These are phyloP conservation scores for Geranomyces michiganensis DNA, from an alignment of 192 early-diverging fungal genomes.

Conservation along the genomic window DNA sequence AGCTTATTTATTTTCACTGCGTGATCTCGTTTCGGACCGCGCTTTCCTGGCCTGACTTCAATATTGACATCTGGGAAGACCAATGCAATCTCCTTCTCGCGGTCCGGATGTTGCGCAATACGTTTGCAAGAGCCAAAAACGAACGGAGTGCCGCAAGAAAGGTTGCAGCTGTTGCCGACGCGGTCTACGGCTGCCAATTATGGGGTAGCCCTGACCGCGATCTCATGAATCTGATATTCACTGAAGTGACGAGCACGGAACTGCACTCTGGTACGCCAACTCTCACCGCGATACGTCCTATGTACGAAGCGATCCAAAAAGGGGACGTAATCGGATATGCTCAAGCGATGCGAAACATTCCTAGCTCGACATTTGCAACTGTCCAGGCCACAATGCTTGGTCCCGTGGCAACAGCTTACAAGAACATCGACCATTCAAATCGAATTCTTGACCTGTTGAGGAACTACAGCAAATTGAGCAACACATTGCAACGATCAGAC, in stretches of 20 bases:
- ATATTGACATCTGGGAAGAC: not conserved
- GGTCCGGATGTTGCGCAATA: not conserved
- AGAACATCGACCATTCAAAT: not conserved
- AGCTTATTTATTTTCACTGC: slow-evolving; percentile 17
- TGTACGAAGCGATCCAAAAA: slow-evolving; percentile 8
- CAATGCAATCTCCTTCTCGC: not conserved
- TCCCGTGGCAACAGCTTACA: not conserved
- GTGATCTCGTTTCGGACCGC: not conserved
- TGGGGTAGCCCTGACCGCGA: not conserved
- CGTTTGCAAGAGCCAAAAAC: slow-evolving; percentile 5
- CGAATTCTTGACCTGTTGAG: not conserved
- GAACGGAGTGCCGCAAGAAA: not conserved
- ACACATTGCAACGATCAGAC: not conserved
- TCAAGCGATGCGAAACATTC: not conserved
- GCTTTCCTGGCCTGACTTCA: not conserved
- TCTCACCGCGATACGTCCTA: not conserved
- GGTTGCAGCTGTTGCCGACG: slow-evolving; percentile 6
- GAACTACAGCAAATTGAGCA: not conserved
- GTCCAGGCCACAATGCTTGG: not conserved
- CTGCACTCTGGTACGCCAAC: not conserved
- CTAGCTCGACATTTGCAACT: not conserved
- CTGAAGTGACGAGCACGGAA: not conserved
- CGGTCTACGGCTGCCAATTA: slow-evolving; percentile 11
- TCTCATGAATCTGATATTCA: slow-evolving; percentile 12
- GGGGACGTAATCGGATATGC: slow-evolving; percentile 7